phyloP scores from a whole-genome alignment of 2,329 filamentous ascomycete species.

The Didymella arachidicola region DNA sequence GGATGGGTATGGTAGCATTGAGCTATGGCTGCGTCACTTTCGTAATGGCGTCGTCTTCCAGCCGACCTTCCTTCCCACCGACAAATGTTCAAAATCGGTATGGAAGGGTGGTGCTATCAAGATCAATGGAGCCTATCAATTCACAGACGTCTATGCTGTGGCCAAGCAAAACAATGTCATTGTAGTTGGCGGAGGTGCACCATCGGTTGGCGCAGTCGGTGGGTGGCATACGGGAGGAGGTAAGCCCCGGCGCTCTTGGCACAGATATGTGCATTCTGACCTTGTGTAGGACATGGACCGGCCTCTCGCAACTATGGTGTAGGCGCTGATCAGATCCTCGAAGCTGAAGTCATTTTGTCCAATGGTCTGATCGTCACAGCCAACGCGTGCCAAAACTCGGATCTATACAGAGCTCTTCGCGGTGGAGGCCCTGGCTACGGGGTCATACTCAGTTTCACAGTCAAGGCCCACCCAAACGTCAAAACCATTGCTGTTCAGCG shows the following conservation, averaged over 20 bases:
- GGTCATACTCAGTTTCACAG: constrained; percentile 39
- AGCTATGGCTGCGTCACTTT: constrained; percentile 40
- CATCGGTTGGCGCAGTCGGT: constrained; percentile 2
- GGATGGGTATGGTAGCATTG: constrained; percentile 29
- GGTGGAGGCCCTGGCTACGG: constrained; percentile 54
- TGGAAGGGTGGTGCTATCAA: constrained; percentile 3
- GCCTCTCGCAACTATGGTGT: constrained; percentile 50
- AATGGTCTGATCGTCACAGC: constrained; percentile 23
- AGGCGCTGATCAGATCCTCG: constrained; percentile 48
- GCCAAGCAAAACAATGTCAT: constrained; percentile 1
- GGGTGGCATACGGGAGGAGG: constrained; percentile 7
- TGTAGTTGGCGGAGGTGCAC: constrained; percentile 8
- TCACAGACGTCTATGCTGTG: constrained; percentile 1
- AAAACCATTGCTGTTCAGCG: constrained; percentile 3
- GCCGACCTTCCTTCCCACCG: background rate
- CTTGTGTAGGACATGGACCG: constrained; percentile 39
- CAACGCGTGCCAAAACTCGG: constrained; percentile 35
- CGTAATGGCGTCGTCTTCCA: constrained; percentile 26
- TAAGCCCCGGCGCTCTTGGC: background rate
- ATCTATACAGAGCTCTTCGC: constrained; percentile 53
- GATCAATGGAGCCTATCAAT: constrained; percentile 4
- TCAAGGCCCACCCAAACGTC: constrained; percentile 18
- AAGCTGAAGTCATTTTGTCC: constrained; percentile 47
- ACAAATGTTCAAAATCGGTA: background rate
- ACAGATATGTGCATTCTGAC: background rate